Base-by-base conservation (phyloP, 805 yeast species). In the Lipomyces chichibuensis region DNA sequence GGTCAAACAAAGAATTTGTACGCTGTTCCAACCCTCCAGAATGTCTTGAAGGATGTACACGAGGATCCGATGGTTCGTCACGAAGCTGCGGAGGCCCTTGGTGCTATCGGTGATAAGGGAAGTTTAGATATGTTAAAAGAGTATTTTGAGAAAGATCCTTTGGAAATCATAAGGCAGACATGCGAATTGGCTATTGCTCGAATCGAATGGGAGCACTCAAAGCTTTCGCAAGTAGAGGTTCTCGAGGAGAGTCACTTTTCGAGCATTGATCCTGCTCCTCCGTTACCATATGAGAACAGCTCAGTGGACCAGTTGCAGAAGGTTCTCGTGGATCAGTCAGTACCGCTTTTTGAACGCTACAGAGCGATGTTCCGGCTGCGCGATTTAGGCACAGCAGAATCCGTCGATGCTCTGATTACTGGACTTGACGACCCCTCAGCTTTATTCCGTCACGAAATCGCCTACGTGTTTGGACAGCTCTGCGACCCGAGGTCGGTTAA, bases 61-160 rank as follows among this genome's bases (percentile, higher is more conserved):
- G 82, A 82, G 72, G 98, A 94, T 81, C 83, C 90, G 68, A 95
- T 95, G 98, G 99, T 95, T 49, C 89, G 99, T 79, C 99, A 95
- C 78, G 99, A 95, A 79, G 99, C 99, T 20, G 99, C 99, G 7
- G 99, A 95, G 80, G 99, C 98, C 55, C 83, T 95, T 64, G 99
- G 99, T 69, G 99, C 99, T 56, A 82, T 95, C 62, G 97, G 97
- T 59, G 97, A 92, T 78, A 78, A 80, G 53, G 88, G 85, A 5
- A 89, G 96, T 14, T 78, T 95, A 64, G 85, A 82, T 0, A 77
- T 92, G 59, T 84, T 95, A 73, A 80, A 85, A 69, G 80, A 87
- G 63, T 92, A 88, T 78, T 83, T 79, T 73, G 78, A 81, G 69
- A 84, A 88, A 60, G 98, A 96, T 76, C 95, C 96, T 20, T 79